Evolutionary conservation across 768 basidiomycete species (phyloP).

Genomic region (Obba rivulosa): DNA sequence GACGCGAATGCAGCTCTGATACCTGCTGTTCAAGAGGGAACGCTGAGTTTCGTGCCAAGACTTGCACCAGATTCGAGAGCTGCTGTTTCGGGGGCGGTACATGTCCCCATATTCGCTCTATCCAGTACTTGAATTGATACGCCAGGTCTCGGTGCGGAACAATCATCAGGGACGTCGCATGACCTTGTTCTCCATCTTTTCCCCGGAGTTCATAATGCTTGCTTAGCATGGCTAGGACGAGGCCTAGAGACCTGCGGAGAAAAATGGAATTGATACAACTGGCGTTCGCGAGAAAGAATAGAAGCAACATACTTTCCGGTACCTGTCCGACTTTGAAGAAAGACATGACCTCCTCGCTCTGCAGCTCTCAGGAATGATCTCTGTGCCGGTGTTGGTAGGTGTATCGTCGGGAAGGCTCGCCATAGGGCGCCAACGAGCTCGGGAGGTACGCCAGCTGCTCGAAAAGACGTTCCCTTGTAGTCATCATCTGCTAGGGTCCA

Average conservation of each 20-base stretch:
- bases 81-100: constrained; percentile 13
- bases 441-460: too few relatives aligned
- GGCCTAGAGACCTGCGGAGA: constrained; percentile 61
- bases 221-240: constrained; percentile 60
- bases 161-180: constrained; percentile 53
- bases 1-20: constrained; percentile 31
- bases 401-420: constrained; percentile 57
- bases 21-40: constrained; percentile 37
- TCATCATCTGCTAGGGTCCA: too few relatives aligned
- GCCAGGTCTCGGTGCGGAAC: constrained; percentile 74
- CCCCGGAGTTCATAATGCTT: neutral
- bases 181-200: constrained; percentile 3
- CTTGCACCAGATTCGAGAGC: constrained; percentile 47
- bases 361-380: constrained; percentile 57
- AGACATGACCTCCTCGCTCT: constrained; percentile 48
- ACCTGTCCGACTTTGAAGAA: constrained; percentile 69
- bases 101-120: constrained; percentile 39
- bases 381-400: constrained; percentile 55
- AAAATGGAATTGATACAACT: neutral
- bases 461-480: too few relatives aligned
- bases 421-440: constrained; percentile 35
- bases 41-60: constrained; percentile 52
- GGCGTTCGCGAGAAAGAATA: neutral
- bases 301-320: constrained; percentile 61
- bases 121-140: constrained; percentile 62